Evolutionary conservation across 208 protist genomes (phyloP), one percentile per base, ranked within the genome.

Genomic region (Leishmania lainsoni): DNA sequence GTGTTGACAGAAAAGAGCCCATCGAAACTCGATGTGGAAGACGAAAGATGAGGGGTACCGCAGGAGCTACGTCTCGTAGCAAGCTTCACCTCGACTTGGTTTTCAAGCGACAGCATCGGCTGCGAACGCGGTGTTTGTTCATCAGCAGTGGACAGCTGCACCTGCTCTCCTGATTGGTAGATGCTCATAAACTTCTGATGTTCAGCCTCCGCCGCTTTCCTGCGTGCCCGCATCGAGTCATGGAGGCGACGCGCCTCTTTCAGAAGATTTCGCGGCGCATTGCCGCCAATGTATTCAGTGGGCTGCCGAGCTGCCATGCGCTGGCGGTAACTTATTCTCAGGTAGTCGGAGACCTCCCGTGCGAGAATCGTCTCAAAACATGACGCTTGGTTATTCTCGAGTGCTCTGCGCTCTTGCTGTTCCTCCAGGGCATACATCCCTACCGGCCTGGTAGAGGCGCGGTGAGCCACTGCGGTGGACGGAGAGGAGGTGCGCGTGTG

Each of bases 331-430:
- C 76, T 79, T 2, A 75, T 45, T 4, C 45, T 26, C 42, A 90
- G 79, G 80, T 71, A 84, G 39, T 65, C 65, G 8, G 83, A 77
- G 16, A 88, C 81, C 48, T 92, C 84, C 1, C 69, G 39, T 26
- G 63, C 77, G n/a, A 71, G 71, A 65, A 86, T 73, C 39, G 61
- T 80, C 45, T 81, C 68, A 17, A 84, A 70, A 22, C 63, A 16
- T 12, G 39, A 59, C 1, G 63, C 76, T 75, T 92, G 80, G 12
- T 58, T 49, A 12, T 68, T 16, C 35, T 69, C 17, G n/a, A 89
- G 12, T 17, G 59, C 72, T 3, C 54, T 51, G 2, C 90, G 88
- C n/a, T 39, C 72, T 42, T 75, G 49, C 63, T 84, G 54, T 75
- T 91, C 90, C 35, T 87, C 81, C 35, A 79, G 35, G 20, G 42